Evolutionary conservation across 176 grass and related monocot genomes (phyloP), one percentile per base, ranked within the genome.

Genomic region (Oryza nivara): DNA sequence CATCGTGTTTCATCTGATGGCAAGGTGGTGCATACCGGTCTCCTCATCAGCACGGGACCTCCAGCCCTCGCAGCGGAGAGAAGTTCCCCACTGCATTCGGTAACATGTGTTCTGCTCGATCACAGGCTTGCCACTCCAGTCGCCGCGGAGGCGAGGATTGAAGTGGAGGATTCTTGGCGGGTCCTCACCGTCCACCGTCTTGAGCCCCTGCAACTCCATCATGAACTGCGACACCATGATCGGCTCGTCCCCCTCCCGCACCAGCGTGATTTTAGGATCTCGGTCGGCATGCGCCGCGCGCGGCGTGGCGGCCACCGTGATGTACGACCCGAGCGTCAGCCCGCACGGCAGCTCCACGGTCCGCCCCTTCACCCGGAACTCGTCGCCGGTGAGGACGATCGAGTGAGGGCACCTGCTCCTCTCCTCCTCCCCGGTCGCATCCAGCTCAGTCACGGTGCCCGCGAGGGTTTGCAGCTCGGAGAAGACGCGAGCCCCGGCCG

Each of bases 151-250:
- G 35, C 96, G 84, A 8, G 96, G 96, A 68, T 99, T 99, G 76
- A 99, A 96, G 80, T 99, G 96, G 52, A 99, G 82, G 54, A 99
- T 96, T 60, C 93, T 93, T 47, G 96, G 96, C 5, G 96, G 96
- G 41, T 99, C 96, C 90, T 99, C 96, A 1, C 96, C 96, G 66
- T 99, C 96, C 11, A 94, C 96, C 5, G 88, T 80, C 81, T 88
- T 96, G 41, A 99, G 80, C 3, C 96, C 96, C 80, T 96, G 91
- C 61, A 99, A 86, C 86, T 99, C 96, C 88, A 99, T 90, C 96
- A 96, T 99, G 91, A 99, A 99, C 91, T 99, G 96, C 17, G 96
- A 99, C 38, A 99, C 93, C 96, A 99, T 94, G 83, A 96, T 87
- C 4, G 86, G 89, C 77, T 73, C 77, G 15, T 92, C 93, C 26